Percentiles rank a stretch among this genome's conserved stretches.
Conservation (phyloP, 768 basidiomycete genomes). For the Cubamyces lactineus region DNA sequence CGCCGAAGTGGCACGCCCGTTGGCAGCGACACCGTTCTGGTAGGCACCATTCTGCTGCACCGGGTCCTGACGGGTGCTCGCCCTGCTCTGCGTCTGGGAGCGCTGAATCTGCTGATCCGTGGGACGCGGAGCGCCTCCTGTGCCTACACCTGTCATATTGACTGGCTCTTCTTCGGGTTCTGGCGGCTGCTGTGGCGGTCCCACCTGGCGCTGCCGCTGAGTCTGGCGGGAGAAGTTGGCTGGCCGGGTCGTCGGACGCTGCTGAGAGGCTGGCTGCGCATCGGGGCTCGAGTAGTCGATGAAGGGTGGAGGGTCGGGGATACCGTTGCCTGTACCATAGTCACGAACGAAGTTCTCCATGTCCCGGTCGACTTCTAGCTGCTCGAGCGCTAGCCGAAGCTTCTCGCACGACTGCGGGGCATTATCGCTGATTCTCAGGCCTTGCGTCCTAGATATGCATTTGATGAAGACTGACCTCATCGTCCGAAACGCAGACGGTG, state of each 20-base stretch:
- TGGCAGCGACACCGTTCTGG: constrained; percentile 15
- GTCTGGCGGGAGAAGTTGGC: constrained; percentile 55
- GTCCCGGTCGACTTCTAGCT: constrained; percentile 85
- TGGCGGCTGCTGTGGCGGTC: constrained; percentile 42
- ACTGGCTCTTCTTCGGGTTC: constrained; percentile 45
- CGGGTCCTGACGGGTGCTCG: constrained; percentile 26
- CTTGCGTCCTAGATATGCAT: not conserved
- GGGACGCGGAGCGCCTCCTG: constrained; percentile 52
- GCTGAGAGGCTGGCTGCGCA: constrained; percentile 61
- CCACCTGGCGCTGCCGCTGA: constrained; percentile 39
- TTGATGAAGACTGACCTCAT: constrained; percentile 65
- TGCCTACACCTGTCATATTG: constrained; percentile 75
- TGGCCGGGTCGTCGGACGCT: constrained; percentile 57
- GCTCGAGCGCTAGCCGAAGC: constrained; percentile 83
- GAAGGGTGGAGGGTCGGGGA: constrained; percentile 87
- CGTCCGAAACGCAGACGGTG: constrained; percentile 92
- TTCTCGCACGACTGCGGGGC: constrained; percentile 82
- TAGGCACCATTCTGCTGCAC: constrained; percentile 16
- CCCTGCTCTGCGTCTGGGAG: constrained; percentile 37
- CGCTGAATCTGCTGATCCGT: constrained; percentile 36
- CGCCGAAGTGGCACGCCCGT: constrained; percentile 16
- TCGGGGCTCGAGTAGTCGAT: constrained; percentile 78
- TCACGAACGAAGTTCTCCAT: constrained; percentile 87
- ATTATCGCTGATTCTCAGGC: constrained; percentile 1
- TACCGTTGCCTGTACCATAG: constrained; percentile 85